These are phyloP conservation scores for Schizothecium vesticola DNA, from an alignment of 495 filamentous ascomycete genomes.

Conservation along the genomic window DNA sequence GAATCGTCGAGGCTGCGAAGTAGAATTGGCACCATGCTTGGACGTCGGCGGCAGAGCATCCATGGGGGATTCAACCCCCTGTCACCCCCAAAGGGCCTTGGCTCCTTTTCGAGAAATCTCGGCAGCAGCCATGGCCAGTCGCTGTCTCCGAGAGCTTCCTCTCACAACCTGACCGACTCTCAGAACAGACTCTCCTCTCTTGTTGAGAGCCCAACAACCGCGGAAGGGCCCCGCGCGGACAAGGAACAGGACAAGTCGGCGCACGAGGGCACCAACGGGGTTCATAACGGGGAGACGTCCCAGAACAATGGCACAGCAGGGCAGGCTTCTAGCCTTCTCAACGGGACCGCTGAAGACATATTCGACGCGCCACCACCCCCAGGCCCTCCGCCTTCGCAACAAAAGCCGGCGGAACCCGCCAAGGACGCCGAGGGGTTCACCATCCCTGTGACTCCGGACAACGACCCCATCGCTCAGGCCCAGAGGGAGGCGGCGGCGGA, in stretches of 20 bases:
- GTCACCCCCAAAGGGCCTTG: constrained; percentile 37
- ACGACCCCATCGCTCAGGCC: constrained; percentile 80
- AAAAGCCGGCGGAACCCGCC: constrained; percentile 27
- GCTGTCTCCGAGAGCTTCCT: constrained; percentile 47
- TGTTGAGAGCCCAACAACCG: constrained; percentile 40
- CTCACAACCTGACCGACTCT: constrained; percentile 50
- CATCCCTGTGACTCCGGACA: constrained; percentile 53
- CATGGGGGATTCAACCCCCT: constrained; percentile 47
- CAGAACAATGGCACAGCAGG: constrained; percentile 14
- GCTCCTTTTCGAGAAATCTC: constrained; percentile 50
- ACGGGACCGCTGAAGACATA: constrained; percentile 37
- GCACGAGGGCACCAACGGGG: constrained; percentile 43
- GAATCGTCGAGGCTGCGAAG: constrained; percentile 51
- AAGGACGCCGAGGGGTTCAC: constrained; percentile 64
- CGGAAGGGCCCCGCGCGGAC: constrained; percentile 18
- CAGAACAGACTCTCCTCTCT: constrained; percentile 48
- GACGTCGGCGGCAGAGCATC: constrained; percentile 55
- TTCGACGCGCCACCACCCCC: constrained; percentile 44
- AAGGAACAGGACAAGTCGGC: constrained; percentile 29
- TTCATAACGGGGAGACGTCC: constrained; percentile 23
- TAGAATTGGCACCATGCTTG: constrained; percentile 76
- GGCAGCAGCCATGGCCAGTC: constrained; percentile 47
- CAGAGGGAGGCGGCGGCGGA: constrained; percentile 67
- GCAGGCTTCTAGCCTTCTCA: constrained; percentile 28
- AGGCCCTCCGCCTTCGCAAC: constrained; percentile 42